A percentile compares a stretch with the other conserved stretches of the same genome.
These are phyloP conservation scores for Sugiyamaella floridensis DNA, from an alignment of 805 yeast genomes.

Conservation along the genomic window DNA sequence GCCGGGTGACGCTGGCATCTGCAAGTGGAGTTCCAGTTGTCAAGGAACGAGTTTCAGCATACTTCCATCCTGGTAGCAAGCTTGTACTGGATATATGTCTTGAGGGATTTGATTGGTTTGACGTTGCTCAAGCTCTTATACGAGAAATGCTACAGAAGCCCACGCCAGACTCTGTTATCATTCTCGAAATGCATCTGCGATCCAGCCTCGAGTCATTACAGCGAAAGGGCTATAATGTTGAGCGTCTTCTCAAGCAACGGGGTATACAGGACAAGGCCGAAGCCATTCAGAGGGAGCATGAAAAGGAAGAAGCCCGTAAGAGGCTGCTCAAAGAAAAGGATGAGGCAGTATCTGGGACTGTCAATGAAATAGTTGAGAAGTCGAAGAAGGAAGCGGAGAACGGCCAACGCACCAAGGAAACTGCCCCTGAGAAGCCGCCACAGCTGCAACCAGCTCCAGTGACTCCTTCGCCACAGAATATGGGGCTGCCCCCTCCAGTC, in stretches of 20 bases:
- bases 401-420: too few species aligned
- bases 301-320: slow-evolving; percentile 11
- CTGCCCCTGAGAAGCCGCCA: neutral
- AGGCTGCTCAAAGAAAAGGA: slow-evolving; percentile 5
- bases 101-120: slow-evolving; percentile 30
- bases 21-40: slow-evolving; percentile 17
- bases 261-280: slow-evolving; percentile 13
- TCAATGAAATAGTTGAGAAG: neutral
- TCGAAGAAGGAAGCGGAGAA: too few species aligned
- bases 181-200: slow-evolving; percentile 32
- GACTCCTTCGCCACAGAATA: neutral
- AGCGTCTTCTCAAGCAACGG: slow-evolving; percentile 25
- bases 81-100: slow-evolving; percentile 16
- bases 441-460: neutral
- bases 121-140: slow-evolving; percentile 30
- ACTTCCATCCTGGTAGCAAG: slow-evolving; percentile 9
- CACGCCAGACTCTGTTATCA: slow-evolving; percentile 33
- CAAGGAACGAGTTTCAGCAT: slow-evolving; percentile 17
- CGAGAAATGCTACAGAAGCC: slow-evolving; percentile 26
- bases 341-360: neutral
- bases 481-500: neutral
- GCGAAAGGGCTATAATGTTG: slow-evolving; percentile 35
- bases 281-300: slow-evolving; percentile 12
- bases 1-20: slow-evolving; percentile 12
- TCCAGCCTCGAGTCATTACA: slow-evolving; percentile 27